Evolutionary conservation across 1,284 basidiomycete genomes (phyloP).

Genomic region (Sanguinoderma infundibulare): DNA sequence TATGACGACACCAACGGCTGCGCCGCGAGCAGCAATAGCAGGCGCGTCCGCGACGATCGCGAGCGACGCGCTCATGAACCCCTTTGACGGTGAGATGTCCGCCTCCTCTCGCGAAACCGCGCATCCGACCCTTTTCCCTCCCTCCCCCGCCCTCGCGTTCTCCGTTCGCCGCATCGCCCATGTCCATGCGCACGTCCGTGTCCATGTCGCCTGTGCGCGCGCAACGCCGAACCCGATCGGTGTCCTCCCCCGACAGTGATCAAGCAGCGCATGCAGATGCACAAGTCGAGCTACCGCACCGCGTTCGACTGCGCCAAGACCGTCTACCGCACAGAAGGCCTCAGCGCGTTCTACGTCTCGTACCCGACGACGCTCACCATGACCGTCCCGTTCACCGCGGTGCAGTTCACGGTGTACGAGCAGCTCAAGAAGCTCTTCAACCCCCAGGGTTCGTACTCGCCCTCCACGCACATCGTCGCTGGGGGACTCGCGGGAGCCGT

Average conservation of each 20-base stretch:
- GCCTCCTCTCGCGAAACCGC: constrained; percentile 12
- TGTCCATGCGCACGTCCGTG: not conserved
- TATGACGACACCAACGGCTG: not conserved
- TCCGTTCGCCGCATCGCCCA: not conserved
- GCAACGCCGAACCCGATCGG: not conserved
- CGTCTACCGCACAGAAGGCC: constrained; percentile 87
- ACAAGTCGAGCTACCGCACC: constrained; percentile 88
- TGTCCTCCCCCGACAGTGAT: constrained; percentile 67
- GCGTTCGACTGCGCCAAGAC: constrained; percentile 83
- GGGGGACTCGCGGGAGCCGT: constrained; percentile 94
- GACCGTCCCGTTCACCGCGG: constrained; percentile 97
- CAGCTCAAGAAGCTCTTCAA: constrained; percentile 90
- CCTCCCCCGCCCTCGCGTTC: not conserved
- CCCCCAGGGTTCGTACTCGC: constrained; percentile 87
- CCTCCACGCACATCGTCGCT: constrained; percentile 87
- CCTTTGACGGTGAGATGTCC: constrained; percentile 87
- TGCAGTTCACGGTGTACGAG: constrained; percentile 98
- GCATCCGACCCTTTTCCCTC: constrained; percentile 13
- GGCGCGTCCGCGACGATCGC: constrained; percentile 96
- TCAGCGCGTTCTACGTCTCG: constrained; percentile 95
- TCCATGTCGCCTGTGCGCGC: constrained; percentile 7
- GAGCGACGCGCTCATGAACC: constrained; percentile 98
- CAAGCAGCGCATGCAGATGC: constrained; percentile 99
- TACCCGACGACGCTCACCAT: constrained; percentile 98
- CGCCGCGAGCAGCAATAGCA: constrained; percentile 70